Percentiles rank a stretch among this genome's conserved stretches.
phyloP scores from a whole-genome alignment of 345 rosid species.

The Citrus mangshanensis region DNA sequence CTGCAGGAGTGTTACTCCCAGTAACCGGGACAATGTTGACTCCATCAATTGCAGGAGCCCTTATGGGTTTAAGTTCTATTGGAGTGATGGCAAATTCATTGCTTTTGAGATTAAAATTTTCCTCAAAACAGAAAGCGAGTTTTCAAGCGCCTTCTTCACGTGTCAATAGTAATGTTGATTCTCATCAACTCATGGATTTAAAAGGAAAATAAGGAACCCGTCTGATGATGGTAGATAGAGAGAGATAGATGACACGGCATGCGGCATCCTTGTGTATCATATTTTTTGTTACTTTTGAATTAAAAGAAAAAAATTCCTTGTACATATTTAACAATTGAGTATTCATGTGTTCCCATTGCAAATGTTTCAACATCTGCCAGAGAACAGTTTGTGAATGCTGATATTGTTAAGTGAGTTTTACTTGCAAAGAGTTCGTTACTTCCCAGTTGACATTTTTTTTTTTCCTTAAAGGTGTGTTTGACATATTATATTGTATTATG shows the following conservation, averaged over 20 bases:
- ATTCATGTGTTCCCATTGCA: too few relatives aligned
- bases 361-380: too few relatives aligned
- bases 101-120: constrained; percentile 64
- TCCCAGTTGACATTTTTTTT: too few relatives aligned
- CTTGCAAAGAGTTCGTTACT: too few relatives aligned
- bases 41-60: constrained; percentile 95
- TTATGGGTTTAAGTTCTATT: constrained; percentile 93
- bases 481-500: too few relatives aligned
- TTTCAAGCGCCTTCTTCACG: constrained; percentile 9
- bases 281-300: too few relatives aligned
- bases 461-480: too few relatives aligned
- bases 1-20: constrained; percentile 87
- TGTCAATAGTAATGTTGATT: not conserved
- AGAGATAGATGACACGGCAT: not conserved
- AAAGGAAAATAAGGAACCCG: constrained; percentile 20
- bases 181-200: constrained; percentile 28
- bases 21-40: constrained; percentile 81
- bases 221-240: constrained; percentile 3
- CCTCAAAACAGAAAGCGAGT: constrained; percentile 35
- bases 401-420: too few relatives aligned
- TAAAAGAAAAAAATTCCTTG: too few relatives aligned
- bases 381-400: too few relatives aligned
- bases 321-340: too few relatives aligned
- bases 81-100: constrained; percentile 94
- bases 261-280: too few relatives aligned